These are phyloP conservation scores for Neocucurbitaria cava DNA, from an alignment of 2,329 filamentous ascomycete genomes.

Conservation along the genomic window DNA sequence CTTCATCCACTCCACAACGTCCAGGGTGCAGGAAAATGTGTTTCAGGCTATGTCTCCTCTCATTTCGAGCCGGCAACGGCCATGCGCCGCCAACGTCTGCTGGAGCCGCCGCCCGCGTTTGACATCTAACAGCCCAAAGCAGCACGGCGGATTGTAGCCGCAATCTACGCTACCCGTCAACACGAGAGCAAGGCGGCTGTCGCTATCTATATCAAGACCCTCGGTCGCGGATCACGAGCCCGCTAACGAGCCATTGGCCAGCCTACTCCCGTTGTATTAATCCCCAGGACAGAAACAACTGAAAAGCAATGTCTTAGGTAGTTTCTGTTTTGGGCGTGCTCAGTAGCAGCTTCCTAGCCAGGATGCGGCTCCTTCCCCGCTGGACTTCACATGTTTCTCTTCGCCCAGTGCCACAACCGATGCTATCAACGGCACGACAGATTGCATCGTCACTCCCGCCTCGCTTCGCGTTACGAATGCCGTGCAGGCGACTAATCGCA, in stretches of 20 bases:
- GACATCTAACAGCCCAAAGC: conserved; percentile 7
- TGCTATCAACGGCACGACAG: conserved; percentile 5
- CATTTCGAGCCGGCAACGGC: conserved; percentile 10
- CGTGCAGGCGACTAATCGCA: conserved; percentile 9
- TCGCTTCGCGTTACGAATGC: conserved; percentile 16
- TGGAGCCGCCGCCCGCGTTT: conserved; percentile 9
- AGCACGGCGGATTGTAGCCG: conserved; percentile 1
- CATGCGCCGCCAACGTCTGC: conserved; percentile 5
- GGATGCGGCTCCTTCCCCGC: conserved; percentile 16
- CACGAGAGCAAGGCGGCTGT: not conserved
- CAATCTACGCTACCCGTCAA: not conserved
- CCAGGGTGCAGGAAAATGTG: conserved; percentile 3
- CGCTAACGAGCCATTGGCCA: not conserved
- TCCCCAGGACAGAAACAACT: not conserved
- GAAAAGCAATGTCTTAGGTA: not conserved
- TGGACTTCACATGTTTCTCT: conserved; percentile 10
- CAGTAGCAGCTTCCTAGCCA: conserved; percentile 9
- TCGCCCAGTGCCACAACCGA: conserved; percentile 8
- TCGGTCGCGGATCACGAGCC: not conserved
- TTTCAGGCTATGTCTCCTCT: conserved; percentile 16
- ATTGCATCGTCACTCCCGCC: conserved; percentile 14
- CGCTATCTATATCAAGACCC: not conserved
- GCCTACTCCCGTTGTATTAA: not conserved
- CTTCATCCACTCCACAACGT: conserved; percentile 6
- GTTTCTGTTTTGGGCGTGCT: conserved; percentile 7